Percentiles rank a stretch among this genome's conserved stretches.
Conservation (phyloP, 1,284 basidiomycete species). For the Puccinia horiana region DNA sequence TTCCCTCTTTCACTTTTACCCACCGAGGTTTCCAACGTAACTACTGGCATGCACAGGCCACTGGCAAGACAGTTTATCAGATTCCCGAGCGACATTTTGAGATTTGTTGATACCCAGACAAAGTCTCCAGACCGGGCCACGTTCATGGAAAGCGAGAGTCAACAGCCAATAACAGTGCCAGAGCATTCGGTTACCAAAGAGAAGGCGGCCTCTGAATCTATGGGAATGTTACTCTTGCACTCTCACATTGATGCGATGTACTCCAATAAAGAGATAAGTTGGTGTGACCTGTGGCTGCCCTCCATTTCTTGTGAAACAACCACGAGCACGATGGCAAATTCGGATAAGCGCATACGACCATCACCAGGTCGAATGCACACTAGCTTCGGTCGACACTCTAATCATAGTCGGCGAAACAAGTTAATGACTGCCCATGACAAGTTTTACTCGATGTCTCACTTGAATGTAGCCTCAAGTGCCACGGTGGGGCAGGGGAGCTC, state of each 20-base stretch:
- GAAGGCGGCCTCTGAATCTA: background rate
- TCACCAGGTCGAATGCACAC: background rate
- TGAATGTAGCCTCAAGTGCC: background rate
- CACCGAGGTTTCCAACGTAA: slow-evolving; percentile 4
- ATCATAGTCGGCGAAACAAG: slow-evolving; percentile 1
- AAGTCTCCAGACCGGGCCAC: slow-evolving; percentile 4
- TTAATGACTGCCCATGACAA: background rate
- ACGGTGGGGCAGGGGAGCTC: background rate
- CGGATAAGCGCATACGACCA: background rate
- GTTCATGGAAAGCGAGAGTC: background rate
- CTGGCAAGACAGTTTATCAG: background rate
- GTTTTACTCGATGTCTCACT: background rate
- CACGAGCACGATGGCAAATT: background rate
- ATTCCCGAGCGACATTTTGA: slow-evolving; percentile 18
- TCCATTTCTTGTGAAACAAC: background rate
- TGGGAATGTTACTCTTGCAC: slow-evolving; percentile 13
- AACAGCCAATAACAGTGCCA: background rate
- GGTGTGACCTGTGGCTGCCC: slow-evolving; percentile 30
- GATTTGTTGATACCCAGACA: slow-evolving; percentile 10
- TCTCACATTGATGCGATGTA: slow-evolving; percentile 19
- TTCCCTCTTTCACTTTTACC: slow-evolving; percentile 38
- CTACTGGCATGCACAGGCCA: slow-evolving; percentile 5
- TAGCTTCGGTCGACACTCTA: background rate
- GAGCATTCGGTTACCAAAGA: background rate
- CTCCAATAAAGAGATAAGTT: slow-evolving; percentile 15